phyloP scores from a whole-genome alignment of 2,329 filamentous ascomycete genomes.

The Colletotrichum higginsianum region DNA sequence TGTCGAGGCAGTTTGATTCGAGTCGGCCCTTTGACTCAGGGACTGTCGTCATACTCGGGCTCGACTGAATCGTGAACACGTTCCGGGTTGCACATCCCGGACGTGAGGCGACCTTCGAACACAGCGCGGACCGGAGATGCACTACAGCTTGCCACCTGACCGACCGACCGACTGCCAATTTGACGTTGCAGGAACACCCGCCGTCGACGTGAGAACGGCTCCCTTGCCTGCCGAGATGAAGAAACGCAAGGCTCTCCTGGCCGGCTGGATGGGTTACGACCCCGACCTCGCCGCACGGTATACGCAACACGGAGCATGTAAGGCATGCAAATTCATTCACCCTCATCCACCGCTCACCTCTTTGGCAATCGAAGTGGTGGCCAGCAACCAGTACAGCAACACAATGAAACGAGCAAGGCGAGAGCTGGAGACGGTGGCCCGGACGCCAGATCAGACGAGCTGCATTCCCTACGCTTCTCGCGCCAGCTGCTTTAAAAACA shows the following conservation, averaged over 20 bases:
- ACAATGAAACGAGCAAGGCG: constrained; percentile 41
- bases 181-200: constrained; percentile 35
- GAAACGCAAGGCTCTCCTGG: constrained; percentile 24
- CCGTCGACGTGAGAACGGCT: constrained; percentile 13
- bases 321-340: neutral
- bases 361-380: neutral
- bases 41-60: constrained; percentile 33
- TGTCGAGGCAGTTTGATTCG: constrained; percentile 30
- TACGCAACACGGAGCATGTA: constrained; percentile 2
- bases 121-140: constrained; percentile 19
- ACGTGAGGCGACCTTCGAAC: constrained; percentile 39
- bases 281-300: constrained; percentile 9
- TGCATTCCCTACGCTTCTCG: constrained; percentile 38
- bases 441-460: constrained; percentile 38
- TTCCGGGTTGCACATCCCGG: constrained; percentile 35
- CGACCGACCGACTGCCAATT: constrained; percentile 1
- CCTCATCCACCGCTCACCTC: neutral
- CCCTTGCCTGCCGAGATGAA: constrained; percentile 42
- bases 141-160: constrained; percentile 10
- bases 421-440: constrained; percentile 25
- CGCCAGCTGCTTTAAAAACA: constrained; percentile 34
- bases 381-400: constrained; percentile 15
- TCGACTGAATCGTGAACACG: constrained; percentile 33
- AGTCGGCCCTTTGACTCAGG: constrained; percentile 29
- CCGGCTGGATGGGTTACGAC: constrained; percentile 2